Conservation (phyloP, 2,329 filamentous ascomycete genomes). For the Diplodia scrobiculata region DNA sequence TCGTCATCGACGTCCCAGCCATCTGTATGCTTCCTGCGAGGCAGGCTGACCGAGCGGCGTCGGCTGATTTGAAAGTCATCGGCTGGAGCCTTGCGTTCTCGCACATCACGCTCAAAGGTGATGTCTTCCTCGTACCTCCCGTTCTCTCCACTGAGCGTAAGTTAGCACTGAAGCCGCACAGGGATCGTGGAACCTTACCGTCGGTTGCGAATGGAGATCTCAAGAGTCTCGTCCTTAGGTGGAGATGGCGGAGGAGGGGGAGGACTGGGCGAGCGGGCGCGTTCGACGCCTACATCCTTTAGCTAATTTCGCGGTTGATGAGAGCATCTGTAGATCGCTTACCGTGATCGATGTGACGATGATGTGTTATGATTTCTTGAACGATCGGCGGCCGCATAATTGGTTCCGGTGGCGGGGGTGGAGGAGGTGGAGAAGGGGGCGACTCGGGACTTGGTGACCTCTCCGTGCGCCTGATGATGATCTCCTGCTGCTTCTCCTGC, state of each 20-base stretch:
- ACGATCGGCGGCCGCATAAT: conserved; percentile 79
- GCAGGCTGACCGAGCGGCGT: conserved; percentile 46
- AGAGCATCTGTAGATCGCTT: conserved; percentile 40
- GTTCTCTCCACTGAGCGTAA: conserved; percentile 34
- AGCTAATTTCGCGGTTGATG: conserved; percentile 24
- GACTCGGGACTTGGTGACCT: conserved; percentile 54
- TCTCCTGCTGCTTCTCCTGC: conserved; percentile 46
- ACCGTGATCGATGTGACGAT: conserved; percentile 86
- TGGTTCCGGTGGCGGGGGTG: conserved; percentile 59
- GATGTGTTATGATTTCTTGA: conserved; percentile 86
- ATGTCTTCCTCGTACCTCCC: conserved; percentile 62
- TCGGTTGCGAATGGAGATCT: conserved; percentile 57
- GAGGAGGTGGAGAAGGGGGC: conserved; percentile 47
- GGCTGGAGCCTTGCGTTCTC: conserved; percentile 33
- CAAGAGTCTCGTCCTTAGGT: conserved; percentile 55
- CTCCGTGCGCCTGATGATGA: conserved; percentile 53
- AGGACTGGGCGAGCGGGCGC: conserved; percentile 51
- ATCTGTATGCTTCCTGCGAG: conserved; percentile 52
- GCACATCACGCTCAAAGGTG: conserved; percentile 60
- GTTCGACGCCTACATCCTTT: conserved; percentile 46
- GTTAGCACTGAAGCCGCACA: not conserved
- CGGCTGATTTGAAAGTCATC: conserved; percentile 38
- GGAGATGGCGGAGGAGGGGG: conserved; percentile 55
- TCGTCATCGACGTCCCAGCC: conserved; percentile 57
- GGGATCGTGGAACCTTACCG: conserved; percentile 3